Evolutionary conservation across 2,329 filamentous ascomycete species (phyloP).

Genomic region (Alternaria sp.): DNA sequence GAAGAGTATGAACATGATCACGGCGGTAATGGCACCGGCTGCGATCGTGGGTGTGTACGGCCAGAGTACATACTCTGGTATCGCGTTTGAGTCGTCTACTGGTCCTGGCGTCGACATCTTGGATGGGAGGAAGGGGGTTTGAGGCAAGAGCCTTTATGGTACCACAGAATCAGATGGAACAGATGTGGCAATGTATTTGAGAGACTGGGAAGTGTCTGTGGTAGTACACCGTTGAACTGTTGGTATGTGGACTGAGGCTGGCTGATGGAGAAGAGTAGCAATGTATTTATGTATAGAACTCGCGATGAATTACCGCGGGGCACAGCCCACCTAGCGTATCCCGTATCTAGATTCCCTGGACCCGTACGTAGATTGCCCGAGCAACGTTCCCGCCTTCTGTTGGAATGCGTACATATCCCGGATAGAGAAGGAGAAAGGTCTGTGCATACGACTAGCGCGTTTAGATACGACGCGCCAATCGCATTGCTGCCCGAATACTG

Average conservation of each 20-base stretch:
- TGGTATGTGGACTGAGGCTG: neutral
- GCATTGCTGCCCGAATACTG: conserved; percentile 1
- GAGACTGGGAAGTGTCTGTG: neutral
- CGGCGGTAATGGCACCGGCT: conserved; percentile 55
- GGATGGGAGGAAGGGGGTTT: neutral
- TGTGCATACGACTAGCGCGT: conserved; percentile 9
- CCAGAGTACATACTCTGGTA: conserved; percentile 36
- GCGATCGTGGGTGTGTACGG: conserved; percentile 56
- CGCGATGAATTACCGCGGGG: neutral
- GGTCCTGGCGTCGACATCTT: conserved; percentile 21
- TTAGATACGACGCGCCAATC: conserved; percentile 7
- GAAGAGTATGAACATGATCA: conserved; percentile 57
- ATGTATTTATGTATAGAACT: neutral
- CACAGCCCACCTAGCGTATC: neutral
- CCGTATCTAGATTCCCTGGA: neutral
- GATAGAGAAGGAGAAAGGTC: neutral
- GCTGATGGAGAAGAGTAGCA: neutral
- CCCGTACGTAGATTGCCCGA: neutral
- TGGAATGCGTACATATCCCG: neutral
- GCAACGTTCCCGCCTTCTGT: neutral
- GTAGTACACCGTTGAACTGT: neutral
- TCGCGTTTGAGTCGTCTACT: conserved; percentile 14
- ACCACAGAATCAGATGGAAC: neutral
- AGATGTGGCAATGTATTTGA: neutral
- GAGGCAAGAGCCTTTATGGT: neutral